Percentiles rank a stretch among this genome's conserved stretches.
These are phyloP conservation scores for Pseudonectria buxi DNA, from an alignment of 2,329 filamentous ascomycete genomes.

Conservation along the genomic window DNA sequence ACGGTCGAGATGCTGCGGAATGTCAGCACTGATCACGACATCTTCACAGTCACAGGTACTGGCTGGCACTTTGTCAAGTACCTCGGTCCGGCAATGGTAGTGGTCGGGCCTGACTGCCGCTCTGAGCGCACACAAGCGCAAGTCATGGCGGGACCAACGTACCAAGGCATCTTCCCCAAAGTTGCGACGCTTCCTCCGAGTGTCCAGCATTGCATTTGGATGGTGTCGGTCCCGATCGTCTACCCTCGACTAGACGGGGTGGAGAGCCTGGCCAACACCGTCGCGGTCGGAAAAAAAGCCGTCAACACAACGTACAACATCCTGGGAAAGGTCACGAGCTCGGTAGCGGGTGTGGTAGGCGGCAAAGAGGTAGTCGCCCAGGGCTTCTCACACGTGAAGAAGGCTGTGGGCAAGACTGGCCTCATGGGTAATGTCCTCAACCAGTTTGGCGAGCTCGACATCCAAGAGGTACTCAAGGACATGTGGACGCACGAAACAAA, in stretches of 20 bases:
- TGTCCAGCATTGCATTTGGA: conserved; percentile 95
- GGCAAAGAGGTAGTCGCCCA: conserved; percentile 88
- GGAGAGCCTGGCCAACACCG: conserved; percentile 83
- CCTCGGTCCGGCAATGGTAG: conserved; percentile 81
- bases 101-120: conserved; percentile 84
- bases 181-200: conserved; percentile 83
- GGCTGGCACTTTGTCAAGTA: conserved; percentile 99
- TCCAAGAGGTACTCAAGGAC: conserved; percentile 89
- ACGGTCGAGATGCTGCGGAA: conserved; percentile 89
- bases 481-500: conserved; percentile 98
- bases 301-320: conserved; percentile 96
- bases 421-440: conserved; percentile 94
- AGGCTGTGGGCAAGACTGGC: conserved; percentile 89
- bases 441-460: conserved; percentile 92
- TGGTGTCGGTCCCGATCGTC: conserved; percentile 83
- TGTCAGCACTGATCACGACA: conserved; percentile 77
- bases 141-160: conserved; percentile 92
- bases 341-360: conserved; percentile 89
- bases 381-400: conserved; percentile 92
- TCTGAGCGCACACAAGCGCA: conserved; percentile 86
- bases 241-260: conserved; percentile 90
- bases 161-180: conserved; percentile 95
- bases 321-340: conserved; percentile 89
- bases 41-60: conserved; percentile 94
- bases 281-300: conserved; percentile 92